Evolutionary conservation across 139 green algal genomes (phyloP).

Genomic region (Astrephomene gubernaculifera): DNA sequence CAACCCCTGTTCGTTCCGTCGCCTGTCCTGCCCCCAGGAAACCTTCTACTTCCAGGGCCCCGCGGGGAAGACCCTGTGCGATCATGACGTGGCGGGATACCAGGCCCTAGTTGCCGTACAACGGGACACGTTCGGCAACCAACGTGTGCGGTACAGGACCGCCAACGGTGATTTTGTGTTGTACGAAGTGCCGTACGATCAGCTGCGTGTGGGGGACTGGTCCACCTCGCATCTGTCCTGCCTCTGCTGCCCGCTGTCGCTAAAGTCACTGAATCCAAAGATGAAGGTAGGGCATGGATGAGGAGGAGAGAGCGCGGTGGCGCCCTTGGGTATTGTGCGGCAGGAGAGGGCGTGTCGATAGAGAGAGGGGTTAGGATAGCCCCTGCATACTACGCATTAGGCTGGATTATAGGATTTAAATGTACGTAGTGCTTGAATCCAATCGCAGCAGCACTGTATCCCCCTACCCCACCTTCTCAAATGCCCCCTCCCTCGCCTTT

Average conservation of each 20-base stretch:
- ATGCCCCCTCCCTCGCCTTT: too few relatives aligned
- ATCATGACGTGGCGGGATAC: background rate
- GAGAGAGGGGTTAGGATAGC: too few relatives aligned
- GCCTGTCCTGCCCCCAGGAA: background rate
- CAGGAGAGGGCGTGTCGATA: too few relatives aligned
- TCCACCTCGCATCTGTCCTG: conserved; percentile 5
- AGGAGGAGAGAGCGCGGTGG: background rate
- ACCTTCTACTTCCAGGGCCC: conserved; percentile 1
- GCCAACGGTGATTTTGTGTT: background rate
- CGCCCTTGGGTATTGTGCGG: too few relatives aligned
- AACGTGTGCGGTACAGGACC: too few relatives aligned
- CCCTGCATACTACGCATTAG: too few relatives aligned
- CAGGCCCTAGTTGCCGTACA: background rate
- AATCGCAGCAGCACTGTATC: too few relatives aligned
- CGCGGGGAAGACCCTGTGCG: background rate
- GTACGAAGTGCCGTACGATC: background rate
- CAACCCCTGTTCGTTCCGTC: background rate
- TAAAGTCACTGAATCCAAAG: background rate
- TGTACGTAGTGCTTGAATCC: too few relatives aligned
- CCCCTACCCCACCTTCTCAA: too few relatives aligned
- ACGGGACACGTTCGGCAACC: background rate
- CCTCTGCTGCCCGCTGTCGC: background rate
- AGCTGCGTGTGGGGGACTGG: conserved; percentile 10
- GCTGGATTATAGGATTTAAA: too few relatives aligned
- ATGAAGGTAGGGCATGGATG: conserved; percentile 4